These are phyloP conservation scores for Mycena rosella DNA, from an alignment of 768 basidiomycete genomes.

Conservation along the genomic window DNA sequence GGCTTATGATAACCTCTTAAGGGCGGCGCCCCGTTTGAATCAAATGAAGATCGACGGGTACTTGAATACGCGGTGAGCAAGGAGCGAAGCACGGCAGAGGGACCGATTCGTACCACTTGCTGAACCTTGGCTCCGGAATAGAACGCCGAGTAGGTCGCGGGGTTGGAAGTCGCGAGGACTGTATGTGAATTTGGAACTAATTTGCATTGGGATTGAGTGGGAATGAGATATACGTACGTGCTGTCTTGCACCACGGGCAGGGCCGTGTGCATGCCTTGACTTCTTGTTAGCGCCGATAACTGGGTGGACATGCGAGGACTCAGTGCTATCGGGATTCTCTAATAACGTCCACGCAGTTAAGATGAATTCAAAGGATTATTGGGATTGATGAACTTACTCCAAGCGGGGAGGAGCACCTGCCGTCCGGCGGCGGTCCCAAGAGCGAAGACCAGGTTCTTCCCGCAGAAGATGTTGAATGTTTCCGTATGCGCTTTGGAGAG, in stretches of 20 bases:
- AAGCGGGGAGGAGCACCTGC: conserved; percentile 13
- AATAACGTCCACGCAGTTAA: too few relatives aligned
- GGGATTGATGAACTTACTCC: conserved; percentile 22
- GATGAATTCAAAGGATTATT: background rate
- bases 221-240: background rate
- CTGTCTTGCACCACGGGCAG: conserved; percentile 17
- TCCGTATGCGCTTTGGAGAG: conserved; percentile 2
- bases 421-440: conserved; percentile 2
- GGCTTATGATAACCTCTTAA: too few relatives aligned
- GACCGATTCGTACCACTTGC: conserved; percentile 19
- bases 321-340: conserved; percentile 25
- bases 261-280: background rate
- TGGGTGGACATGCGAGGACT: background rate
- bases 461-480: conserved; percentile 21
- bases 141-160: background rate
- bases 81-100: too few relatives aligned
- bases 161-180: conserved; percentile 13
- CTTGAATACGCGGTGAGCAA: too few relatives aligned
- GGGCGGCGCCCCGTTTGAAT: too few relatives aligned
- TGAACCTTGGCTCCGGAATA: background rate
- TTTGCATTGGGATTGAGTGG: background rate
- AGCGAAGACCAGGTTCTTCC: conserved; percentile 9
- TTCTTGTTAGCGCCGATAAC: background rate
- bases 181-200: background rate
- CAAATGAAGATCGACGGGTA: too few relatives aligned